Conservation (phyloP, 192 early-diverging fungal species). For the Podila epicladia region DNA sequence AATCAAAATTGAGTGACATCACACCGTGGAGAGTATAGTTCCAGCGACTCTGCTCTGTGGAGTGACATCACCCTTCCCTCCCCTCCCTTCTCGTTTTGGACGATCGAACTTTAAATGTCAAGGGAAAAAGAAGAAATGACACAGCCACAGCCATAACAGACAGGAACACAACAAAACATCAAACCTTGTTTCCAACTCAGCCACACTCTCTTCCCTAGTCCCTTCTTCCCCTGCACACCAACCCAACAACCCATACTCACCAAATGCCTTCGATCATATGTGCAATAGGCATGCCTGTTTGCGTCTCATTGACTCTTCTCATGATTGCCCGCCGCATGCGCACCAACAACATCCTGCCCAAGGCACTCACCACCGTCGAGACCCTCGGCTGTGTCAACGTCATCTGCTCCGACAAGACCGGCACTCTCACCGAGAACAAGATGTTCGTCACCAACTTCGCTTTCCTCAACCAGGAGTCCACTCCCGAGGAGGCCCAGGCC, state of each 20-base stretch:
- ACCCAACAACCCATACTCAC: neutral
- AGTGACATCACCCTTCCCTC: too few species aligned
- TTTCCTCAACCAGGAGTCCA: conserved; percentile 53
- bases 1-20: conserved; percentile 40
- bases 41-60: too few species aligned
- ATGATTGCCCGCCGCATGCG: conserved; percentile 83
- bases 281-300: conserved; percentile 72
- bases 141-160: too few species aligned
- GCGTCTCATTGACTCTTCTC: conserved; percentile 78
- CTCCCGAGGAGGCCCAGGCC: conserved; percentile 35
- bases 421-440: conserved; percentile 84
- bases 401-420: conserved; percentile 89
- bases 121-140: too few species aligned
- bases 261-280: neutral
- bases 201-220: too few species aligned
- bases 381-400: conserved; percentile 82
- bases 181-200: too few species aligned
- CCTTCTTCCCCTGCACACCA: neutral
- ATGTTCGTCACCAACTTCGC: conserved; percentile 69
- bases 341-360: conserved; percentile 74
- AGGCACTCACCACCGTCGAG: conserved; percentile 88
- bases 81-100: too few species aligned
- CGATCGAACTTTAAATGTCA: too few species aligned
- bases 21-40: neutral
- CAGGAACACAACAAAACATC: too few species aligned